A percentile compares a stretch with the other conserved stretches of the same genome.
Evolutionary conservation across 2,329 filamentous ascomycete species (phyloP).

Genomic region (Aplosporella prunicola): DNA sequence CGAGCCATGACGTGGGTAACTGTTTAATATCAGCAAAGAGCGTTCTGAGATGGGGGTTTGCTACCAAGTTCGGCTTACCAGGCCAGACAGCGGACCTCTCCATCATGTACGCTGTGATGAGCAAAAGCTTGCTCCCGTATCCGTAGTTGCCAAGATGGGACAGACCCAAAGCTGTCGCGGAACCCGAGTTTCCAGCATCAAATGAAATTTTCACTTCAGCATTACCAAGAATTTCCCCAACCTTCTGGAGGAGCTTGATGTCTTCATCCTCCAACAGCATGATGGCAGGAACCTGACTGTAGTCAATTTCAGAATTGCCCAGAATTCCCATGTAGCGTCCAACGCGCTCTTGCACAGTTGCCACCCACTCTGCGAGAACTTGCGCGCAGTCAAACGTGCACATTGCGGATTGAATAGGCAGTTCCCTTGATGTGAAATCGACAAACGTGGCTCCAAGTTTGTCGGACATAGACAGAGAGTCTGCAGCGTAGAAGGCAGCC

Average conservation of each 20-base stretch:
- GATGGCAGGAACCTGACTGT: constrained; percentile 70
- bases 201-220: constrained; percentile 71
- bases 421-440: constrained; percentile 71
- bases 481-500: constrained; percentile 90
- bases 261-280: constrained; percentile 92
- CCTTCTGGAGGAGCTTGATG: constrained; percentile 70
- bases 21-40: constrained; percentile 26
- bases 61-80: constrained; percentile 50
- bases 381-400: constrained; percentile 92
- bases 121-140: constrained; percentile 74
- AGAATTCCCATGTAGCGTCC: constrained; percentile 80
- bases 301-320: constrained; percentile 71
- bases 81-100: constrained; percentile 90
- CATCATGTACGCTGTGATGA: constrained; percentile 77
- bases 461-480: constrained; percentile 81
- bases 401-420: constrained; percentile 83
- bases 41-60: constrained; percentile 7
- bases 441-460: constrained; percentile 78
- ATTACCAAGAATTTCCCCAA: constrained; percentile 66
- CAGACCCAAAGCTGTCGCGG: constrained; percentile 38
- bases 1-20: constrained; percentile 62
- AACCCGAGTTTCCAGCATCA: constrained; percentile 27
- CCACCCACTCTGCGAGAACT: constrained; percentile 88
- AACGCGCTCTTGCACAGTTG: constrained; percentile 88
- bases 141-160: constrained; percentile 54